Percentiles rank a stretch among this genome's conserved stretches.
Conservation (phyloP, 1,139 yeast genomes). For the Sugiyamaella xylanicola region DNA sequence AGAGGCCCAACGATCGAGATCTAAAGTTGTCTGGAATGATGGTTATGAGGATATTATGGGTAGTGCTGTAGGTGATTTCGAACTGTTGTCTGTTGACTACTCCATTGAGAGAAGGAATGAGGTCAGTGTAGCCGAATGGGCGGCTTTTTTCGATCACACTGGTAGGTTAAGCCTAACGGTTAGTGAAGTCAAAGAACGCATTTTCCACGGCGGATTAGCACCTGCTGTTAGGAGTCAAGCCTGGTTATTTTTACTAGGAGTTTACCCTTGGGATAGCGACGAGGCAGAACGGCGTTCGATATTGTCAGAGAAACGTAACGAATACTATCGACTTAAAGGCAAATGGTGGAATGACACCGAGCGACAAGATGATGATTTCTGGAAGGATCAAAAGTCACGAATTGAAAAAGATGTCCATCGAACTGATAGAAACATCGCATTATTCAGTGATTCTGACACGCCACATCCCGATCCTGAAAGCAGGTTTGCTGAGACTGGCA, state of each 20-base stretch:
- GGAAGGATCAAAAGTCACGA: conserved; percentile 85
- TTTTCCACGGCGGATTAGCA: conserved; percentile 88
- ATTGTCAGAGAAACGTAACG: conserved; percentile 57
- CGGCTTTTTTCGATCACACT: conserved; percentile 71
- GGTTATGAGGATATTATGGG: conserved; percentile 53
- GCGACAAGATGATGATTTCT: conserved; percentile 62
- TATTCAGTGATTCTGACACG: conserved; percentile 60
- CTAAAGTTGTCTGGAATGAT: conserved; percentile 48
- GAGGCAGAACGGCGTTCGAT: conserved; percentile 65
- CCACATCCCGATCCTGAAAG: conserved; percentile 55
- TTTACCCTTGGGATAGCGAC: conserved; percentile 88
- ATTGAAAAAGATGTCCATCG: conserved; percentile 93
- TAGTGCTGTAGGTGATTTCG: conserved; percentile 67
- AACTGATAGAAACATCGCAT: conserved; percentile 75
- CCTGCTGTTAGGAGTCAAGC: conserved; percentile 66
- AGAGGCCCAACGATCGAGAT: conserved; percentile 78
- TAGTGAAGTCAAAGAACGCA: conserved; percentile 73
- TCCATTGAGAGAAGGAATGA: conserved; percentile 72
- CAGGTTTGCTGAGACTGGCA: conserved; percentile 55
- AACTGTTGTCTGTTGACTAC: conserved; percentile 56
- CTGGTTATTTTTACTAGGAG: conserved; percentile 82
- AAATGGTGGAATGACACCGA: conserved; percentile 68
- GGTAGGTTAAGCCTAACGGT: conserved; percentile 76
- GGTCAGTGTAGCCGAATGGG: conserved; percentile 77
- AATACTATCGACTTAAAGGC: conserved; percentile 66